Conservation (phyloP, 148 eudicot genomes). For the Camellia granthamiana region DNA sequence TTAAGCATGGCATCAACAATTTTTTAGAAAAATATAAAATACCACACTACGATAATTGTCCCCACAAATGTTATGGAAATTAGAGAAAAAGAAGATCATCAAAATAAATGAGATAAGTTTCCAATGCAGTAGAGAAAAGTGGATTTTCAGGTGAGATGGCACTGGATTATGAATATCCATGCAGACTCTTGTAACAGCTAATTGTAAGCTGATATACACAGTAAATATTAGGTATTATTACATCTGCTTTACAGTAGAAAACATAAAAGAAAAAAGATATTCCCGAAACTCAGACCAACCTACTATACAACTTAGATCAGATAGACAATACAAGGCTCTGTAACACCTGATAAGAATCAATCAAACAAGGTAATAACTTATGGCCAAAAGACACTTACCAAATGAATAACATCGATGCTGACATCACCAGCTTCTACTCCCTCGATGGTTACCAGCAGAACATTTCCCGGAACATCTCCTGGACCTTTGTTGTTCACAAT, state of each 20-base stretch:
- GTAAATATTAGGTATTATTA: neutral
- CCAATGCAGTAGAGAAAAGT: neutral
- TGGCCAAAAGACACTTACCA: slow-evolving; percentile 40
- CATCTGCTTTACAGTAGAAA: neutral
- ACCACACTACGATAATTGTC: neutral
- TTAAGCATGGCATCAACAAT: neutral
- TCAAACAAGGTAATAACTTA: neutral
- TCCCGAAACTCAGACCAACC: neutral
- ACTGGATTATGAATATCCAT: neutral
- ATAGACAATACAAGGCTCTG: neutral
- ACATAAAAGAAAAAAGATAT: neutral
- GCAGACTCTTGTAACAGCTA: neutral
- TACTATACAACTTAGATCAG: neutral
- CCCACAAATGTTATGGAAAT: neutral
- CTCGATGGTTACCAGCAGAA: slow-evolving; percentile 71
- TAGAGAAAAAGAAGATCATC: neutral
- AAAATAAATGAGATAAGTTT: neutral
- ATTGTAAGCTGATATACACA: neutral
- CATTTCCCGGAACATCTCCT: slow-evolving; percentile 74
- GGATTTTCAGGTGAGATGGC: neutral
- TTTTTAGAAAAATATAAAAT: neutral
- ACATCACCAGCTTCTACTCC: slow-evolving; percentile 72
- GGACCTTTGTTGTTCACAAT: slow-evolving; percentile 69
- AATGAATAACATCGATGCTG: slow-evolving; percentile 74
- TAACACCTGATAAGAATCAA: neutral